Evolutionary conservation across 148 eudicot species (phyloP).

Genomic region (Selenicereus undatus): DNA sequence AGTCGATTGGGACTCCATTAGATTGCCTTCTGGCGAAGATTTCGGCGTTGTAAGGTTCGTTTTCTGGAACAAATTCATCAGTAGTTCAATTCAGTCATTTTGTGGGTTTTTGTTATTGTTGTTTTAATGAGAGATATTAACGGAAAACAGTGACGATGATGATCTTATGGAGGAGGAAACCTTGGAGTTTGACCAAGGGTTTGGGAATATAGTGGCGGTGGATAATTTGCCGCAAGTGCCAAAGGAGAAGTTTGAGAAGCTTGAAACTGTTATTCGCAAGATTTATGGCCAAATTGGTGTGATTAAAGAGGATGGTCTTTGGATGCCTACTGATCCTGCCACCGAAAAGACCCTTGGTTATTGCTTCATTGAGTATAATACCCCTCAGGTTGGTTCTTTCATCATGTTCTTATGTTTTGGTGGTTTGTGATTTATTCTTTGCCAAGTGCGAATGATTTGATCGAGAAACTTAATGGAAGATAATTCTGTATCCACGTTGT

Average conservation of each 20-base stretch:
- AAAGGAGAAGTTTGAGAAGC: conserved; percentile 70
- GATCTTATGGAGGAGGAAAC: conserved; percentile 53
- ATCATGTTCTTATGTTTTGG: not conserved
- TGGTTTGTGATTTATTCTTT: not conserved
- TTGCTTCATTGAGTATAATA: conserved; percentile 76
- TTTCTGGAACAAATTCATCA: not conserved
- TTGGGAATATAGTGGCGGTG: conserved; percentile 63
- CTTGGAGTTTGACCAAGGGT: conserved; percentile 59
- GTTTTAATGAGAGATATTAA: not conserved
- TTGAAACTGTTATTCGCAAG: conserved; percentile 71
- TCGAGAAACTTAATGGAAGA: too few relatives aligned
- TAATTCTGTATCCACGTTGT: too few relatives aligned
- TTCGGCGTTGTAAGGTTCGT: conserved; percentile 56
- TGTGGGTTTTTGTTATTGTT: not conserved
- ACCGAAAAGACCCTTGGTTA: conserved; percentile 66
- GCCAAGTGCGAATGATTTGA: too few relatives aligned
- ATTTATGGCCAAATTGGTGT: conserved; percentile 69
- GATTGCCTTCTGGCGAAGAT: conserved; percentile 57
- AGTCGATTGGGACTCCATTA: conserved; percentile 46
- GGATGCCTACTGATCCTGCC: conserved; percentile 71
- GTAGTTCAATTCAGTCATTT: conserved; percentile 6
- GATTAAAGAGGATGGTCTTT: conserved; percentile 72
- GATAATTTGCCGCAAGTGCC: conserved; percentile 85
- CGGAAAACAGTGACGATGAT: conserved; percentile 46
- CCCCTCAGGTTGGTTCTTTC: conserved; percentile 63